phyloP scores from a whole-genome alignment of 164 flowering plant genomes.

The Aristolochia fimbriata region DNA sequence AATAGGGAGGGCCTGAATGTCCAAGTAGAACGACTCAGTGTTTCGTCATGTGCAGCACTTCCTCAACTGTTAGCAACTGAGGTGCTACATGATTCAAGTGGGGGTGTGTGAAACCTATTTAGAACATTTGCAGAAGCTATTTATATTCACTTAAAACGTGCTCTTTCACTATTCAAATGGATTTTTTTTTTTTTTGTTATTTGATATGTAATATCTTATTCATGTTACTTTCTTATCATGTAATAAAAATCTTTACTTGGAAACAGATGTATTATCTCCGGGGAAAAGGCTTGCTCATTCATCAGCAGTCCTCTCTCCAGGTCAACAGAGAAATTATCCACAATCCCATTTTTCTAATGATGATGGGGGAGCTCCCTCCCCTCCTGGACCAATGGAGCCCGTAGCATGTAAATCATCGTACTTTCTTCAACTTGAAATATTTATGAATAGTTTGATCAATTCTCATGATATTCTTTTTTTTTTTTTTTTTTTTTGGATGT shows the following conservation, averaged over 20 bases:
- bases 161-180: too few species aligned
- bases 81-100: conserved; percentile 47
- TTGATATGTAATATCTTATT: neutral
- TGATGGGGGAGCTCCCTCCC: conserved; percentile 37
- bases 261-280: conserved; percentile 34
- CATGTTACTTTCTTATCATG: neutral
- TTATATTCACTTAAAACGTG: too few species aligned
- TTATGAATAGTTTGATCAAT: neutral
- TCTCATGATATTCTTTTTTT: neutral
- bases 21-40: conserved; percentile 48
- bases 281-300: conserved; percentile 19
- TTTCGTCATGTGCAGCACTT: conserved; percentile 43
- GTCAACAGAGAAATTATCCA: conserved; percentile 26
- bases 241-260: too few species aligned
- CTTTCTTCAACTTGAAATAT: conserved; percentile 16
- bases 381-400: conserved; percentile 41
- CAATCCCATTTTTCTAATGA: conserved; percentile 34
- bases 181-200: too few species aligned
- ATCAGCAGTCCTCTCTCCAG: conserved; percentile 33
- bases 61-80: conserved; percentile 66
- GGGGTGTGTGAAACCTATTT: conserved; percentile 31
- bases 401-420: conserved; percentile 52
- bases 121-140: too few species aligned
- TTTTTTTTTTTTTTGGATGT: neutral
- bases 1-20: conserved; percentile 33